A percentile compares a stretch with the other conserved stretches of the same genome.
Evolutionary conservation across 169 alveolate species (phyloP).

Genomic region (Theileria equi): DNA sequence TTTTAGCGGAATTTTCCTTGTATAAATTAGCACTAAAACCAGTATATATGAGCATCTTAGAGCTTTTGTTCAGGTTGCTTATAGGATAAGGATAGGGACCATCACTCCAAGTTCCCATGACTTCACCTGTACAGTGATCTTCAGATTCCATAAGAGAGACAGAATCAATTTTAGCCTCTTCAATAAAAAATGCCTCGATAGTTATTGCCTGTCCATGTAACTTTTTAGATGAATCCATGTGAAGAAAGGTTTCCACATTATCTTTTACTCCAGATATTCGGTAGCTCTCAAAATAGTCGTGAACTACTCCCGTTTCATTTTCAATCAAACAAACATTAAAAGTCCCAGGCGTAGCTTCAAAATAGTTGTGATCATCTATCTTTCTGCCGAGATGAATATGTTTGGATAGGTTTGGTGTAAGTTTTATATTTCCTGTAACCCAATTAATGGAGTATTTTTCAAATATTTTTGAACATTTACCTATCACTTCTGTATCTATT

Average conservation of each 20-base stretch:
- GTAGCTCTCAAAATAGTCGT: background rate
- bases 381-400: background rate
- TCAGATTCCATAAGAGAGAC: conserved; percentile 11
- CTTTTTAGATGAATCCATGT: conserved; percentile 6
- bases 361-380: background rate
- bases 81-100: conserved; percentile 2
- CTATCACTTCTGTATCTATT: background rate
- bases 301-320: background rate
- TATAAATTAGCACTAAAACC: background rate
- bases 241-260: conserved; percentile 15
- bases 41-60: background rate
- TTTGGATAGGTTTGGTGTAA: conserved; percentile 1
- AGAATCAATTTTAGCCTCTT: conserved; percentile 4
- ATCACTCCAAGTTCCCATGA: conserved; percentile 35
- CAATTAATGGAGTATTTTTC: conserved; percentile 19
- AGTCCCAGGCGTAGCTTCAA: conserved; percentile 3
- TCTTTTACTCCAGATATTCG: conserved; percentile 20
- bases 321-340: conserved; percentile 15
- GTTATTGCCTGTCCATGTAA: conserved; percentile 1
- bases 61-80: background rate
- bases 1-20: background rate
- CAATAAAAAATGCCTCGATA: background rate
- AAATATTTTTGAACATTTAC: conserved; percentile 16
- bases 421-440: background rate
- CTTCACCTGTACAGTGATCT: background rate